A percentile compares a stretch with the other conserved stretches of the same genome.
Evolutionary conservation across 2,329 filamentous ascomycete genomes (phyloP).

Genomic region (Hawksworthiomyces lignivorus): DNA sequence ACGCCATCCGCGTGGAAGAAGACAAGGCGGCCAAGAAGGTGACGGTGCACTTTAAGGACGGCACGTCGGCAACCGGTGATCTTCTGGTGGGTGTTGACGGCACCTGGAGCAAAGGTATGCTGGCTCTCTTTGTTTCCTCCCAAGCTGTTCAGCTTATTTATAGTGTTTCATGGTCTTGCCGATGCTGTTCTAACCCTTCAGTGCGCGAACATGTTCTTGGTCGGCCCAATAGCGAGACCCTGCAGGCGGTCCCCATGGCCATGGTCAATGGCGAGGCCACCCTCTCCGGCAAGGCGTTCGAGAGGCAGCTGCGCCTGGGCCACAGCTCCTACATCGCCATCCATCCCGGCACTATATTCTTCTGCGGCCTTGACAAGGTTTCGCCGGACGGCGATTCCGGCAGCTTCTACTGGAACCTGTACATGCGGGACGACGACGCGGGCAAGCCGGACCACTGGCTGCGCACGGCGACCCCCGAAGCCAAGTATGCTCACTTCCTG

Average conservation of each 20-base stretch:
- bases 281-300: conserved; percentile 20
- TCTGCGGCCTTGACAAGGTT: conserved; percentile 20
- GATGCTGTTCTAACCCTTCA: conserved; percentile 13
- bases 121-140: conserved; percentile 16
- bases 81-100: conserved; percentile 42
- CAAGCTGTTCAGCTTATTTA: no score
- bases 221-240: conserved; percentile 18
- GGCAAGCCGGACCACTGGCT: conserved; percentile 27
- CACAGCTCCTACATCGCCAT: conserved; percentile 22
- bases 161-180: no score
- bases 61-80: conserved; percentile 31
- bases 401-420: conserved; percentile 23
- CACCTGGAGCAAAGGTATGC: conserved; percentile 27
- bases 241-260: conserved; percentile 20
- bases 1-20: conserved; percentile 26
- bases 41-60: conserved; percentile 36
- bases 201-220: conserved; percentile 25
- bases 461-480: conserved; percentile 10
- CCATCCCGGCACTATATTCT: conserved; percentile 12
- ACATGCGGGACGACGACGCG: conserved; percentile 15
- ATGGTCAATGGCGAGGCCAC: conserved; percentile 21
- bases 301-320: conserved; percentile 24
- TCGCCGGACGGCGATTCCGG: conserved; percentile 14
- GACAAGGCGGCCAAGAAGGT: conserved; percentile 23
- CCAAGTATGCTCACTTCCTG: conserved; percentile 8